Percentiles rank a stretch among this genome's conserved stretches.
Conservation (phyloP, 441 rosid species). For the Lepidium campestre region DNA sequence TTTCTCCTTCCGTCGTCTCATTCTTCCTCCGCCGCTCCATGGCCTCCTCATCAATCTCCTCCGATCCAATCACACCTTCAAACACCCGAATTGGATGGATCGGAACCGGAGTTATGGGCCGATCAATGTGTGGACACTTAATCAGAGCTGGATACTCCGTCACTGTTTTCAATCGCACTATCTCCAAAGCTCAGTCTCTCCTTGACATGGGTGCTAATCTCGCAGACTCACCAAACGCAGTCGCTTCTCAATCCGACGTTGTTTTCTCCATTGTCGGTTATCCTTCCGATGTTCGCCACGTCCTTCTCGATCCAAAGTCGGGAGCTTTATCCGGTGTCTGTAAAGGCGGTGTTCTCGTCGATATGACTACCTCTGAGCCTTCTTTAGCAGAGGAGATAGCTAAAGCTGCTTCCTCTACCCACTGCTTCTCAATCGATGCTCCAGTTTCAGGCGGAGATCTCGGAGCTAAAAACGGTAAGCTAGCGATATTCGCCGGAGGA, state of each 20-base stretch:
- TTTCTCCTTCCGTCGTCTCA: constrained; percentile 1
- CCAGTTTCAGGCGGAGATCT: constrained; percentile 87
- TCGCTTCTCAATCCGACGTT: constrained; percentile 72
- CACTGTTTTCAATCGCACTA: constrained; percentile 78
- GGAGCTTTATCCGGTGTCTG: constrained; percentile 72
- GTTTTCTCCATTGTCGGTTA: constrained; percentile 88
- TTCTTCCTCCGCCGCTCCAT: constrained; percentile 41
- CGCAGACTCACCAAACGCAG: constrained; percentile 54
- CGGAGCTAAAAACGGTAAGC: constrained; percentile 64
- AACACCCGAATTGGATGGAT: constrained; percentile 86
- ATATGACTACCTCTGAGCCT: constrained; percentile 94
- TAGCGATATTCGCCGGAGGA: constrained; percentile 79
- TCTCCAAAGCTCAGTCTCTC: constrained; percentile 70
- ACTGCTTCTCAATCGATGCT: constrained; percentile 64
- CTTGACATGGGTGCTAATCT: constrained; percentile 65
- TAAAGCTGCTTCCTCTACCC: constrained; percentile 41
- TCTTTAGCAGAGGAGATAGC: constrained; percentile 67
- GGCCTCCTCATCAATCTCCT: constrained; percentile 37
- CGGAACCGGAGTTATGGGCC: constrained; percentile 86
- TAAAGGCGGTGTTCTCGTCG: constrained; percentile 72
- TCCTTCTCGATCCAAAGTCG: constrained; percentile 55
- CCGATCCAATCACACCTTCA: constrained; percentile 39
- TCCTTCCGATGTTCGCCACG: constrained; percentile 82
- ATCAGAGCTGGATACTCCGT: constrained; percentile 73
- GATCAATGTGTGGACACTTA: constrained; percentile 73